Evolutionary conservation across 208 protist species (phyloP), one percentile per base, ranked within the genome.

Genomic region (Endotrypanum monterogeii): DNA sequence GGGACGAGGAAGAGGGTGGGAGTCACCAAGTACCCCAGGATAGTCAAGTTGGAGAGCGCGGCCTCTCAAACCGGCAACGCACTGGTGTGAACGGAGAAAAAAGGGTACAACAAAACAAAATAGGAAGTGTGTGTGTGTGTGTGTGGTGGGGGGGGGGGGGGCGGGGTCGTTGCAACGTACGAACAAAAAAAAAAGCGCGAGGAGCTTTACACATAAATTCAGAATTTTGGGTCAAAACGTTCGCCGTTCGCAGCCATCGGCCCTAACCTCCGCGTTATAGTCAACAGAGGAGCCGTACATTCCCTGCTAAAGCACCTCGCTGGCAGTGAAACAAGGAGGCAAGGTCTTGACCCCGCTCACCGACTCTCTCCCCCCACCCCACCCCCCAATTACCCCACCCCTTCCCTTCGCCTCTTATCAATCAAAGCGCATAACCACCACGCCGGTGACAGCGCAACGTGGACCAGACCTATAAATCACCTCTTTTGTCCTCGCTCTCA

Each of bases 361-460:
- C n/a, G n/a, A n/a, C n/a, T n/a, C n/a, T n/a, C n/a, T 32, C 16
- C 39, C 1, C 60, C 60, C 35, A 28, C 37, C 20, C 39, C 1
- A 11, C 39, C 61, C 18, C 39, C 16, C 23, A 12, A 32, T 51
- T 25, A 67, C 12, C 46, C 30, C 39, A 23, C 54, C 28, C 16
- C 35, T 63, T 35, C 16, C 39, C 35, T 8, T n/a, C 11, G 4
- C 14, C 32, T 37, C 37, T 3, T n/a, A 35, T 63, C 44, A 80
- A 20, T 67, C 20, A 0, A 83, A 32, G 2, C 77, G 69, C 66
- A 88, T 3, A 66, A 78, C 83, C 55, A 62, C 79, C n/a, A 88
- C 62, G 0, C 83, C 83, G 18, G 83, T 87, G n/a, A 84, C 44
- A 32, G 60, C 71, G 56, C 67, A 66, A 0, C 37, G 39, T 20